Percentiles rank a stretch among this genome's conserved stretches.
Conservation (phyloP, 192 early-diverging fungal species). For the Ambispora gerdemannii region DNA sequence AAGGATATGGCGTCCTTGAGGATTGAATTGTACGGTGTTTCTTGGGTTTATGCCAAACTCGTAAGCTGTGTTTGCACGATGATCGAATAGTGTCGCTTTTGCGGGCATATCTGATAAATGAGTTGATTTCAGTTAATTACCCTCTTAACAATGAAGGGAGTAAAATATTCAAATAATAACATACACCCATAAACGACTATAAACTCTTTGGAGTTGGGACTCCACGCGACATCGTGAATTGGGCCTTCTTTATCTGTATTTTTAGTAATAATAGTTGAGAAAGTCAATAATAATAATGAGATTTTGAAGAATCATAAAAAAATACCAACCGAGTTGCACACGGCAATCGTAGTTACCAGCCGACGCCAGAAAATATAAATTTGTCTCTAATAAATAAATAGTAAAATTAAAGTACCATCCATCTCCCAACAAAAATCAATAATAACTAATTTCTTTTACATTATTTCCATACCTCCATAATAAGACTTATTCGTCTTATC, state of each 20-base stretch:
- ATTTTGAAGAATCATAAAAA: not conserved
- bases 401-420: not conserved
- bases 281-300: not conserved
- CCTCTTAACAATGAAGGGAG: not conserved
- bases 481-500: slow-evolving; percentile 94
- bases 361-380: slow-evolving; percentile 85
- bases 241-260: slow-evolving; percentile 78
- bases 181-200: slow-evolving; percentile 86
- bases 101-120: slow-evolving; percentile 68
- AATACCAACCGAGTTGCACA: slow-evolving; percentile 59
- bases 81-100: slow-evolving; percentile 90
- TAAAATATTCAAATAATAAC: slow-evolving; percentile 18
- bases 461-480: slow-evolving; percentile 63
- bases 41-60: slow-evolving; percentile 85
- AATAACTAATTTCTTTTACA: not conserved
- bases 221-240: slow-evolving; percentile 95
- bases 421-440: not conserved
- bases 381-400: slow-evolving; percentile 62
- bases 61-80: slow-evolving; percentile 75
- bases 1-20: slow-evolving; percentile 74
- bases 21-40: slow-evolving; percentile 86
- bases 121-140: not conserved
- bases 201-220: slow-evolving; percentile 96
- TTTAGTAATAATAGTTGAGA: not conserved
- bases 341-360: slow-evolving; percentile 91